These are phyloP conservation scores for Ophiocordyceps camponoti-saundersi DNA, from an alignment of 2,329 filamentous ascomycete genomes.

Conservation along the genomic window DNA sequence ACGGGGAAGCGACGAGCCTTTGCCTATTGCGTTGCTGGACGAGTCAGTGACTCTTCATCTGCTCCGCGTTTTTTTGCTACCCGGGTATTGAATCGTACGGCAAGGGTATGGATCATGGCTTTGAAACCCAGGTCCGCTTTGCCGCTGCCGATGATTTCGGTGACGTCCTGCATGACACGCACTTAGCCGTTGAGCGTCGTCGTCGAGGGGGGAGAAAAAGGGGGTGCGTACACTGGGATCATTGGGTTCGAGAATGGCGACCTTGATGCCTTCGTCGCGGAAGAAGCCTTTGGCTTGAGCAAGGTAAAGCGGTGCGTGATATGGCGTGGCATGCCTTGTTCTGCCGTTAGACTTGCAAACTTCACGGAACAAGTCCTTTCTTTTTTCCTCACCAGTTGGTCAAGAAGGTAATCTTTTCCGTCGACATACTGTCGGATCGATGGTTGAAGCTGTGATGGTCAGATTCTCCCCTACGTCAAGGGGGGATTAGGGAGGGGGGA, in stretches of 20 bases:
- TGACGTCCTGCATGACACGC: slow-evolving; percentile 43
- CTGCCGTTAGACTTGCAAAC: too few relatives aligned
- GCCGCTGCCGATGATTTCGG: slow-evolving; percentile 60
- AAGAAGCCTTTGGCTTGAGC: slow-evolving; percentile 63
- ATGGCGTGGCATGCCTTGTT: slow-evolving; percentile 63
- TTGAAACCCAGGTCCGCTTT: slow-evolving; percentile 70
- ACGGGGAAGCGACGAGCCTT: slow-evolving; percentile 63
- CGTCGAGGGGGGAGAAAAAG: too few relatives aligned
- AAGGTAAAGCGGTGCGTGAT: slow-evolving; percentile 63
- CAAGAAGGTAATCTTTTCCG: slow-evolving; percentile 72
- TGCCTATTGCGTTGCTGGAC: too few relatives aligned
- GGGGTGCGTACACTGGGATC: slow-evolving; percentile 45
- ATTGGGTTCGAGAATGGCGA: slow-evolving; percentile 62
- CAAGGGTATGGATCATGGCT: slow-evolving; percentile 70
- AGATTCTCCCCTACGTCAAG: slow-evolving; percentile 18
- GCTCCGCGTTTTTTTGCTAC: background rate
- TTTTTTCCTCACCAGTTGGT: slow-evolving; percentile 51
- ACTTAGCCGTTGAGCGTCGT: background rate
- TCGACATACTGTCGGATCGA: slow-evolving; percentile 47
- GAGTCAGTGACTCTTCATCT: too few relatives aligned
- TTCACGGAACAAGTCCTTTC: background rate
- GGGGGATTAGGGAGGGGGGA: slow-evolving; percentile 11
- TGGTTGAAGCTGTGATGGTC: slow-evolving; percentile 25
- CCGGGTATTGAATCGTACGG: slow-evolving; percentile 24
- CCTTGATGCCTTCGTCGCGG: slow-evolving; percentile 59